Evolutionary conservation across 495 filamentous ascomycete species (phyloP).

Genomic region (Trichocladium uniseriatum): DNA sequence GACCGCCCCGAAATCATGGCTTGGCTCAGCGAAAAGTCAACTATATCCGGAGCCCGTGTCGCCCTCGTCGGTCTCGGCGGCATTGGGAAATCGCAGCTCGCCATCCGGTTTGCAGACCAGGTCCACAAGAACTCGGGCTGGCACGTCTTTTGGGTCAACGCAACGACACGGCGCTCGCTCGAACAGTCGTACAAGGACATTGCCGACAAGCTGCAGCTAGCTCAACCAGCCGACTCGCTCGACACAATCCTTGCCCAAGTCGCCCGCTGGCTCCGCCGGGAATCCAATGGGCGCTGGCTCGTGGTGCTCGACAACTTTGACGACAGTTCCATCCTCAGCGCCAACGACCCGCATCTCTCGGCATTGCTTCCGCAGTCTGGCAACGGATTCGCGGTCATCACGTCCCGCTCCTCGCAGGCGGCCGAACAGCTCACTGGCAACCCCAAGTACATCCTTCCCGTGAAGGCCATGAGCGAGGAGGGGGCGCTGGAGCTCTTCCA

Average conservation of each 20-base stretch:
- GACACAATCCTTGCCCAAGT: background rate
- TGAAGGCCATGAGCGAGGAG: background rate
- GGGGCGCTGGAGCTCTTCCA: background rate
- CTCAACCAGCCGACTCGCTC: background rate
- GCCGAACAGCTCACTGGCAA: background rate
- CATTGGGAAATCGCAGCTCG: conserved; percentile 21
- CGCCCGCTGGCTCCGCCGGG: conserved; percentile 1
- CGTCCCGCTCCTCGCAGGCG: background rate
- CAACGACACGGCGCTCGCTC: conserved; percentile 33
- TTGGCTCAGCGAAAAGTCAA: background rate
- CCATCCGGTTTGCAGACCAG: conserved; percentile 29
- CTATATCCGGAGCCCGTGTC: background rate
- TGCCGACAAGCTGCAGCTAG: background rate
- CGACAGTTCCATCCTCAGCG: conserved; percentile 18
- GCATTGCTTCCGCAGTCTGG: background rate
- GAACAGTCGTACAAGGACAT: conserved; percentile 27
- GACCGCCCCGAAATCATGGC: background rate
- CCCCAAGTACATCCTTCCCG: background rate
- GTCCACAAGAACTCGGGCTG: conserved; percentile 18
- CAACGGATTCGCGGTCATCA: conserved; percentile 4
- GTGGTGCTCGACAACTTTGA: conserved; percentile 39
- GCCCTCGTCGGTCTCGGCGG: conserved; percentile 20
- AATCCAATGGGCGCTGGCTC: conserved; percentile 28
- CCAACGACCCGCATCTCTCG: background rate
- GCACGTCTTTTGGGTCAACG: conserved; percentile 46